phyloP scores from a whole-genome alignment of 805 yeast species.

The Candida hungchunana region DNA sequence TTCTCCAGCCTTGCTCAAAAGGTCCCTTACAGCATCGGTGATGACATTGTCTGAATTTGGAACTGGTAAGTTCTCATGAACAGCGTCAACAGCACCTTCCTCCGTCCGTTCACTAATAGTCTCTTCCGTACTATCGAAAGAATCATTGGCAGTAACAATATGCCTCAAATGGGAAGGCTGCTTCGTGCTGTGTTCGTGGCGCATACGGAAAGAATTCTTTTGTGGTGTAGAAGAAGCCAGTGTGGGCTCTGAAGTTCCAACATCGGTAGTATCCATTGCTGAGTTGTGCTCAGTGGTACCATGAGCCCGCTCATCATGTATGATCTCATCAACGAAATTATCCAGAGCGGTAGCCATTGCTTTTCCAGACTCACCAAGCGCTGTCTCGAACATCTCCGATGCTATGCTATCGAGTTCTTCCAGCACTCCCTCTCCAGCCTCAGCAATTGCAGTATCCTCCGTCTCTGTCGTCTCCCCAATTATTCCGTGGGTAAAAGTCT shows the following conservation, averaged over 20 bases:
- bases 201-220: too few species aligned
- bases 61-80: too few species aligned
- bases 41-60: too few species aligned
- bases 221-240: conserved; percentile 8
- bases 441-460: neutral
- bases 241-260: neutral
- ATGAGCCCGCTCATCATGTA: too few species aligned
- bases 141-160: too few species aligned
- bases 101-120: too few species aligned
- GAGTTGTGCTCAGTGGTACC: neutral
- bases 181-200: too few species aligned
- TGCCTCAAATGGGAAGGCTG: neutral
- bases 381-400: conserved; percentile 13
- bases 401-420: conserved; percentile 1
- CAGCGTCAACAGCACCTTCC: neutral
- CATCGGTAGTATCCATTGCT: too few species aligned
- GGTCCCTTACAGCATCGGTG: too few species aligned
- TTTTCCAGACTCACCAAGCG: conserved; percentile 14
- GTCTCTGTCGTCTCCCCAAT: neutral
- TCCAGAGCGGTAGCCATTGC: conserved; percentile 12
- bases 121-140: too few species aligned
- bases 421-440: neutral
- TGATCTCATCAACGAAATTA: conserved; percentile 3
- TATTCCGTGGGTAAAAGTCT: conserved; percentile 1
- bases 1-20: neutral